phyloP scores from a whole-genome alignment of 176 grass and related monocot genomes.

The Musa itinerans region DNA sequence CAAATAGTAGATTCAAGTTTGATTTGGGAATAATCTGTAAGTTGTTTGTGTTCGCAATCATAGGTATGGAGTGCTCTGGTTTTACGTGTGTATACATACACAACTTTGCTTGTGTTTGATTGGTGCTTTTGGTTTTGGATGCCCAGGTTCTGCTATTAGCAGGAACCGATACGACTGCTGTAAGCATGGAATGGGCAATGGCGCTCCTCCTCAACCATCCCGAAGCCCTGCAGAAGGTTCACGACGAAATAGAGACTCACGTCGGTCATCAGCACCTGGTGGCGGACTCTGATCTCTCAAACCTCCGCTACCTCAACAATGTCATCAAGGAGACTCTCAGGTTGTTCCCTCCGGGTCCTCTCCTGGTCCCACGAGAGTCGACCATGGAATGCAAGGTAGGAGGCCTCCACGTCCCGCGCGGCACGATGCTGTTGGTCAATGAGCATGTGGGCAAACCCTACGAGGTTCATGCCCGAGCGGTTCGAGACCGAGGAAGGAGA shows the following conservation, averaged over 20 bases:
- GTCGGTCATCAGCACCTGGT: slow-evolving; percentile 24
- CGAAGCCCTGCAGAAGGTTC: slow-evolving; percentile 11
- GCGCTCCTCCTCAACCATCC: slow-evolving; percentile 55
- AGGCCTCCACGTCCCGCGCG: slow-evolving; percentile 14
- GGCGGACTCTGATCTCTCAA: slow-evolving; percentile 19
- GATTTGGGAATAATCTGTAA: not conserved
- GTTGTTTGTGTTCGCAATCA: too few relatives aligned
- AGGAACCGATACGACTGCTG: slow-evolving; percentile 27
- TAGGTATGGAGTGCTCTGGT: too few relatives aligned
- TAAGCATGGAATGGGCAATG: slow-evolving; percentile 41
- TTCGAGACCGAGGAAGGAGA: slow-evolving; percentile 16
- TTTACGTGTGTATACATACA: too few relatives aligned
- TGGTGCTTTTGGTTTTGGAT: too few relatives aligned
- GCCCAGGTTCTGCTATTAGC: slow-evolving; percentile 25
- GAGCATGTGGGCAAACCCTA: slow-evolving; percentile 31
- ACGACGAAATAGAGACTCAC: slow-evolving; percentile 12
- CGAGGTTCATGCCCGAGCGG: slow-evolving; percentile 37
- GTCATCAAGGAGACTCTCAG: slow-evolving; percentile 53
- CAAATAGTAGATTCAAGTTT: too few relatives aligned
- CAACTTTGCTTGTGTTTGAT: too few relatives aligned
- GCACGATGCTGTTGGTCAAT: slow-evolving; percentile 48
- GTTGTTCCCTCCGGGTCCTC: slow-evolving; percentile 23
- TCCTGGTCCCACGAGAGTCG: slow-evolving; percentile 33
- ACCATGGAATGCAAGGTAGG: slow-evolving; percentile 23
- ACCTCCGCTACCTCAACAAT: slow-evolving; percentile 32